Conservation (phyloP, 352 stramenopile species). For the Globisporangium nagaii region DNA sequence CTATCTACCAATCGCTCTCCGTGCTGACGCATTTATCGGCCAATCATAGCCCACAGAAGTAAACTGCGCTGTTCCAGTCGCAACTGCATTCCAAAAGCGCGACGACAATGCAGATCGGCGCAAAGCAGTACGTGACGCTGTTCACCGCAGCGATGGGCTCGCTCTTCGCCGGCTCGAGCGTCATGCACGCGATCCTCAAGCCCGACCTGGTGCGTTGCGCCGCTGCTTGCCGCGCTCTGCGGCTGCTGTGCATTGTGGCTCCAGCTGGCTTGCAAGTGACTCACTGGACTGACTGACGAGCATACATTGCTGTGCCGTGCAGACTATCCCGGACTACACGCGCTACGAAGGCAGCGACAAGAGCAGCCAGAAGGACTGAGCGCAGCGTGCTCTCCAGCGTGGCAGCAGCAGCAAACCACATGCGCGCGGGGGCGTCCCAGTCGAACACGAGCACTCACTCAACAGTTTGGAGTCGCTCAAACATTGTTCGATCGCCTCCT, state of each 20-base stretch:
- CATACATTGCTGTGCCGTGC: background rate
- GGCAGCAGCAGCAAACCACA: too few relatives aligned
- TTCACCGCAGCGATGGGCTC: conserved; percentile 68
- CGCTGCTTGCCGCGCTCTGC: too few relatives aligned
- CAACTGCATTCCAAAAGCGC: background rate
- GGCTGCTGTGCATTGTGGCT: background rate
- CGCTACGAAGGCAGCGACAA: conserved; percentile 7
- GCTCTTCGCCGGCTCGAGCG: conserved; percentile 77
- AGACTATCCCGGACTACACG: conserved; percentile 12
- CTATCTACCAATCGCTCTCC: background rate
- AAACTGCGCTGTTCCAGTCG: too few relatives aligned
- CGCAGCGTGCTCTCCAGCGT: too few relatives aligned
- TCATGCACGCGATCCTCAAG: conserved; percentile 81
- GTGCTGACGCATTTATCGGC: conserved; percentile 7
- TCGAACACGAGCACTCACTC: too few relatives aligned
- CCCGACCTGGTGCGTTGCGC: conserved; percentile 57
- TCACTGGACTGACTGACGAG: background rate
- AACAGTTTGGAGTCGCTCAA: too few relatives aligned
- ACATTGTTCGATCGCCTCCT: too few relatives aligned
- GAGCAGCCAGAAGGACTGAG: conserved; percentile 7
- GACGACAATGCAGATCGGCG: conserved; percentile 49
- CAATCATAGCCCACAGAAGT: conserved; percentile 17
- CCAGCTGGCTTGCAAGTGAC: background rate
- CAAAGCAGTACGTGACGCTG: conserved; percentile 72
- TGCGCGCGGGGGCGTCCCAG: background rate